Conservation (phyloP, 805 yeast genomes). For the Wickerhamomyces mucosus region DNA sequence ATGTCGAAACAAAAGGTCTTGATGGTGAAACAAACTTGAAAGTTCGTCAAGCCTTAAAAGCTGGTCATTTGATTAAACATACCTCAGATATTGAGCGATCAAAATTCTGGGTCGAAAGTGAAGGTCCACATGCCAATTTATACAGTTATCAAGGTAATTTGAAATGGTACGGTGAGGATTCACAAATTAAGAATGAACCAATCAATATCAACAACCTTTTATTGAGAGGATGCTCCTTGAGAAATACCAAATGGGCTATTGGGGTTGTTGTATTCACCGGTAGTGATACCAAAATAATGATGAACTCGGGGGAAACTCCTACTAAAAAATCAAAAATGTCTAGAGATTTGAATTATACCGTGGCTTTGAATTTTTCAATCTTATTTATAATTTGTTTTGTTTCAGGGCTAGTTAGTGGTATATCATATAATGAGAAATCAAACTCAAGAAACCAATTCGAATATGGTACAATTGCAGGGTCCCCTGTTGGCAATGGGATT, state of each 20-base stretch:
- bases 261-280: slow-evolving; percentile 75
- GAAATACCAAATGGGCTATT: slow-evolving; percentile 79
- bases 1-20: slow-evolving; percentile 70
- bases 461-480: slow-evolving; percentile 57
- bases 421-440: slow-evolving; percentile 37
- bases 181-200: slow-evolving; percentile 43
- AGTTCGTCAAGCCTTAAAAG: slow-evolving; percentile 64
- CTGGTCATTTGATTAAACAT: slow-evolving; percentile 40
- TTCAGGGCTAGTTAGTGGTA: slow-evolving; percentile 64
- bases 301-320: slow-evolving; percentile 74
- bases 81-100: slow-evolving; percentile 39
- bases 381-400: slow-evolving; percentile 60
- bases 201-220: slow-evolving; percentile 60
- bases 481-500: slow-evolving; percentile 59
- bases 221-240: slow-evolving; percentile 65
- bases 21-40: slow-evolving; percentile 79
- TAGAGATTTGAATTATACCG: slow-evolving; percentile 62
- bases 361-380: slow-evolving; percentile 52
- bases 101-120: slow-evolving; percentile 66
- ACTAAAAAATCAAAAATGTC: slow-evolving; percentile 69
- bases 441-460: slow-evolving; percentile 59
- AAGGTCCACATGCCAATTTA: slow-evolving; percentile 74
- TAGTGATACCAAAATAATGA: slow-evolving; percentile 70
- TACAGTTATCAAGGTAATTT: slow-evolving; percentile 71
- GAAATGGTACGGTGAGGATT: slow-evolving; percentile 34